phyloP scores from a whole-genome alignment of 768 basidiomycete species.

The Multifurca ochricompacta region DNA sequence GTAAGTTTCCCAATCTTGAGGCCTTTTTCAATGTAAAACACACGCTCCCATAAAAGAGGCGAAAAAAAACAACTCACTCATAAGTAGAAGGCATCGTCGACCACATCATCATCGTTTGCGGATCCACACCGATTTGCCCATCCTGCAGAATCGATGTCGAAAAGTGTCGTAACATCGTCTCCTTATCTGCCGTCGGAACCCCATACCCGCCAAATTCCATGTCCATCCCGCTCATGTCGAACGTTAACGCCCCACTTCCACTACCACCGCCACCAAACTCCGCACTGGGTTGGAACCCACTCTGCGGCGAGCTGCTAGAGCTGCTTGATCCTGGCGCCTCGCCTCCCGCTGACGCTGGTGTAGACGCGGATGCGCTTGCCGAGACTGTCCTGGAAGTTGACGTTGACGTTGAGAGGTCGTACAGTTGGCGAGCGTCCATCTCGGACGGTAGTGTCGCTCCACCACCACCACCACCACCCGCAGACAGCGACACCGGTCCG shows the following conservation, averaged over 20 bases:
- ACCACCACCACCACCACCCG: not conserved
- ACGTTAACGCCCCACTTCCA: not conserved
- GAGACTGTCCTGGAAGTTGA: too few species aligned
- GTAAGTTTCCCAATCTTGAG: conserved; percentile 21
- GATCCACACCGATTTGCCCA: conserved; percentile 20
- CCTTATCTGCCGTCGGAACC: conserved; percentile 1
- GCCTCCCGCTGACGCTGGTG: too few species aligned
- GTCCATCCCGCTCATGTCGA: conserved; percentile 6
- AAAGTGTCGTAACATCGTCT: conserved; percentile 7
- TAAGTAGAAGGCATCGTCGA: conserved; percentile 15
- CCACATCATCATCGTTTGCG: conserved; percentile 22
- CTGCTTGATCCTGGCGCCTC: too few species aligned
- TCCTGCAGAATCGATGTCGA: conserved; percentile 4
- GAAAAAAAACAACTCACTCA: conserved; percentile 9
- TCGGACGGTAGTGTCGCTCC: not conserved
- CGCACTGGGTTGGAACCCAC: not conserved
- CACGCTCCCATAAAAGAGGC: not conserved
- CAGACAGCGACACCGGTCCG: not conserved
- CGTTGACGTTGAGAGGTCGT: not conserved
- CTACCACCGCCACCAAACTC: not conserved
- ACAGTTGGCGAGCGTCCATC: not conserved
- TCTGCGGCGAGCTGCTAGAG: not conserved
- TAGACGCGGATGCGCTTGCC: not conserved
- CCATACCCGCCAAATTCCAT: conserved; percentile 12
- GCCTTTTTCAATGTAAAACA: not conserved